phyloP scores from a whole-genome alignment of 2,329 filamentous ascomycete genomes.

The Pyricularia sp. region DNA sequence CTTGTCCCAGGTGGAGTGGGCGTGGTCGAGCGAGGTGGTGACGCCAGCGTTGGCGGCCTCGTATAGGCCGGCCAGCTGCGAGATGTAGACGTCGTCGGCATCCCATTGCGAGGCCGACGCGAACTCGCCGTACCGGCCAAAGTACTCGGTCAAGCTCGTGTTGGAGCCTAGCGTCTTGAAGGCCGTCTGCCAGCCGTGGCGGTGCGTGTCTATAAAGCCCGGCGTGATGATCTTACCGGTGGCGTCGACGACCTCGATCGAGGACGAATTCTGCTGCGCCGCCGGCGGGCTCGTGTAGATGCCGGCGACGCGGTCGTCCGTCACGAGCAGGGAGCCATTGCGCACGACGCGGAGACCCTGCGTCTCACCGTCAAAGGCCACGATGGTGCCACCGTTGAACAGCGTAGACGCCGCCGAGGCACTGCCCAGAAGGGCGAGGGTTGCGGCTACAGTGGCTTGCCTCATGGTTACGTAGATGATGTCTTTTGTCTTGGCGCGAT shows the following conservation, averaged over 20 bases:
- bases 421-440: background rate
- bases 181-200: conserved; percentile 42
- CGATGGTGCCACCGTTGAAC: conserved; percentile 23
- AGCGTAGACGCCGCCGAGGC: conserved; percentile 10
- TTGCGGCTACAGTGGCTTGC: background rate
- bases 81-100: conserved; percentile 31
- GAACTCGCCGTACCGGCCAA: conserved; percentile 25
- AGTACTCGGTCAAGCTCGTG: conserved; percentile 34
- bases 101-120: conserved; percentile 19
- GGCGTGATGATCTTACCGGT: conserved; percentile 37
- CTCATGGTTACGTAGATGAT: background rate
- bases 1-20: conserved; percentile 32
- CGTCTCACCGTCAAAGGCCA: conserved; percentile 22
- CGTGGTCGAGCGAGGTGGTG: conserved; percentile 39
- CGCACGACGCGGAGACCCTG: conserved; percentile 23
- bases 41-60: conserved; percentile 40
- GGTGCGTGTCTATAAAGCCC: conserved; percentile 44
- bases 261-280: background rate
- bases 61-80: conserved; percentile 31
- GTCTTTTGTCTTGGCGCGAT: background rate
- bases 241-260: conserved; percentile 31
- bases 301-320: conserved; percentile 21
- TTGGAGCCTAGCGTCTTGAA: conserved; percentile 40
- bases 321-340: conserved; percentile 26
- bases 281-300: conserved; percentile 13